A percentile compares a stretch with the other conserved stretches of the same genome.
phyloP scores from a whole-genome alignment of 2,329 filamentous ascomycete species.

The Stenocarpella maydis region DNA sequence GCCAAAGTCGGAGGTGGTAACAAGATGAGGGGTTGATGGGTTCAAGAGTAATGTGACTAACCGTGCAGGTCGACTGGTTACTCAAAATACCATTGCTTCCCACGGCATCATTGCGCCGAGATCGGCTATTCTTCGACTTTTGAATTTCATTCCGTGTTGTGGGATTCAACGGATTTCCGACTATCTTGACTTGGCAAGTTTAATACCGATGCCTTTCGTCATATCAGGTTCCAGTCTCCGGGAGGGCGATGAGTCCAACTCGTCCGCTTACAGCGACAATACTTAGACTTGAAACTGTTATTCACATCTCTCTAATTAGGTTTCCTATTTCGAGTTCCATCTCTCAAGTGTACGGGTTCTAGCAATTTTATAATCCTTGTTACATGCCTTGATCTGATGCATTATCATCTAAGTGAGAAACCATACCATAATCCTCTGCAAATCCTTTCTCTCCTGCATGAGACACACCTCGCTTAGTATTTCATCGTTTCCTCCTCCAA shows the following conservation, averaged over 20 bases:
- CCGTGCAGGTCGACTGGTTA: not conserved
- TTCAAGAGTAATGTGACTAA: slow-evolving; percentile 37
- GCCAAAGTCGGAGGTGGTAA: not conserved
- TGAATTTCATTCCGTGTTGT: no score
- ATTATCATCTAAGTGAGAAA: no score
- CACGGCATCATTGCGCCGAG: not conserved
- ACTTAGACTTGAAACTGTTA: no score
- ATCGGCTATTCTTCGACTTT: not conserved
- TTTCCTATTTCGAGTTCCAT: no score
- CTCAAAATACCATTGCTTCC: not conserved
- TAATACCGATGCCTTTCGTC: not conserved
- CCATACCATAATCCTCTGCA: not conserved
- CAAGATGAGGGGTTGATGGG: slow-evolving; percentile 4
- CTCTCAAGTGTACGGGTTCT: no score
- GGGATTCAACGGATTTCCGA: not conserved
- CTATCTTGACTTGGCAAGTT: no score
- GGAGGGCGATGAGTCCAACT: no score
- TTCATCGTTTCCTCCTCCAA: slow-evolving; percentile 57
- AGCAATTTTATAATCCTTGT: no score
- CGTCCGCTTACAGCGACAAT: no score
- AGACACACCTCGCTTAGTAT: slow-evolving; percentile 49
- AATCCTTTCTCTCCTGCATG: slow-evolving; percentile 9
- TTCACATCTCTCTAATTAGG: not conserved
- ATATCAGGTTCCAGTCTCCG: not conserved
- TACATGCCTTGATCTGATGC: no score